Conservation (phyloP, 2,329 filamentous ascomycete genomes). For the Teratosphaeria zuluensis region DNA sequence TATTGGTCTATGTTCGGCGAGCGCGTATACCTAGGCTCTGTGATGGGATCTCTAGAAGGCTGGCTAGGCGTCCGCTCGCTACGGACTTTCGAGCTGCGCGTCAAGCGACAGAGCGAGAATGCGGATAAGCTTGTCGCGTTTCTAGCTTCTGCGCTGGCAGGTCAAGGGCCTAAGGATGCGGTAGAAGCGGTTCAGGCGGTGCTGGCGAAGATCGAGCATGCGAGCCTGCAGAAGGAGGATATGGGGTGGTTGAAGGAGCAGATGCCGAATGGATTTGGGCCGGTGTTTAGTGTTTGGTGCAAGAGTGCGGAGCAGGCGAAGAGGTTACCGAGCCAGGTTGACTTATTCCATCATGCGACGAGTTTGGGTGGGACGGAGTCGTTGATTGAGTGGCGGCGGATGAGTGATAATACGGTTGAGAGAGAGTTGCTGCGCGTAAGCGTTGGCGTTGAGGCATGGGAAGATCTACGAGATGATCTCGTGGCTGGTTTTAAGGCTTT, state of each 20-base stretch:
- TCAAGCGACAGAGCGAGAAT: slow-evolving; percentile 65
- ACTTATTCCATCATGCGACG: slow-evolving; percentile 88
- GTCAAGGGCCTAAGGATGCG: slow-evolving; percentile 34
- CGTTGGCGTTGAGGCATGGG: slow-evolving; percentile 75
- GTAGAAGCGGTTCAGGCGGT: slow-evolving; percentile 41
- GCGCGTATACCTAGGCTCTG: slow-evolving; percentile 65
- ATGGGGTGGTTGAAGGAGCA: slow-evolving; percentile 65
- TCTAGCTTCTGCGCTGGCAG: slow-evolving; percentile 37
- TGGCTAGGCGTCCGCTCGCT: slow-evolving; percentile 86
- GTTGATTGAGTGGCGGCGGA: slow-evolving; percentile 89
- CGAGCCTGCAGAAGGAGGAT: slow-evolving; percentile 64
- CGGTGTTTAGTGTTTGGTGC: slow-evolving; percentile 72
- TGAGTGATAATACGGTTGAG: slow-evolving; percentile 71
- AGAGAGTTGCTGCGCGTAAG: slow-evolving; percentile 67
- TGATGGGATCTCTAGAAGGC: slow-evolving; percentile 82
- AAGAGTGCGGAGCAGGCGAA: slow-evolving; percentile 52
- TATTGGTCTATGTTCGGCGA: slow-evolving; percentile 54
- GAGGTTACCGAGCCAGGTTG: slow-evolving; percentile 64
- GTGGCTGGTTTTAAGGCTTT: slow-evolving; percentile 54
- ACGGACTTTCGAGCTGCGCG: slow-evolving; percentile 74
- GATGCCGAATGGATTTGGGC: slow-evolving; percentile 85
- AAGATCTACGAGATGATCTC: slow-evolving; percentile 73
- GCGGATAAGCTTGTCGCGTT: slow-evolving; percentile 62
- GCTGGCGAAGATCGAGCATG: slow-evolving; percentile 60
- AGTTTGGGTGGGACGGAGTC: slow-evolving; percentile 90